A percentile compares a stretch with the other conserved stretches of the same genome.
Evolutionary conservation across 352 stramenopile genomes (phyloP).

Genomic region (Nothophytophthora sp.): DNA sequence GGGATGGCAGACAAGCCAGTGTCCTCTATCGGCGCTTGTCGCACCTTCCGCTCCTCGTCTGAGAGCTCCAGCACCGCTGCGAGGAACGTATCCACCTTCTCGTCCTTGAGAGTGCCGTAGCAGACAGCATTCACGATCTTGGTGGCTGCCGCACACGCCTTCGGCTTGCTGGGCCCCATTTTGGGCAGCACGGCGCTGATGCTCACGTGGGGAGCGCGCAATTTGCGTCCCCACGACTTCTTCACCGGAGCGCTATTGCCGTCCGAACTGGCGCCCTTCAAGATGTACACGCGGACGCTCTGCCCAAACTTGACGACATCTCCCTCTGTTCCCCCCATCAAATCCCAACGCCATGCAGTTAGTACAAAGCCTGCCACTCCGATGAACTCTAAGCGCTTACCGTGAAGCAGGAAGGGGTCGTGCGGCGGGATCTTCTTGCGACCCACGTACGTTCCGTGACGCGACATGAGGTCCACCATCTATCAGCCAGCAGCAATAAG

Average conservation of each 20-base stretch:
- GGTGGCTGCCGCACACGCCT: conserved; percentile 51
- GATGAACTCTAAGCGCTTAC: conserved; percentile 18
- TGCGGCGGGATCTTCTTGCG: conserved; percentile 86
- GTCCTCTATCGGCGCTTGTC: too few species aligned
- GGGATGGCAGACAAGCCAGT: too few species aligned
- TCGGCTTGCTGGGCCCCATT: conserved; percentile 48
- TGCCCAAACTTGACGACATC: conserved; percentile 88
- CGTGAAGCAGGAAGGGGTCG: conserved; percentile 80
- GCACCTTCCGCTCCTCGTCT: conserved; percentile 68
- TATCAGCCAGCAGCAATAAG: conserved; percentile 21
- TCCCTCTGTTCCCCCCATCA: conserved; percentile 46
- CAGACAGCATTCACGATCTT: conserved; percentile 89
- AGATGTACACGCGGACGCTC: conserved; percentile 82
- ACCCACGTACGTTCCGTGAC: conserved; percentile 83
- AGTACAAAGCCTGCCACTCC: background rate
- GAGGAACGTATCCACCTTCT: conserved; percentile 74
- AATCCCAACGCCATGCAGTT: background rate
- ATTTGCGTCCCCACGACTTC: conserved; percentile 79
- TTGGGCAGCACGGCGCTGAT: conserved; percentile 78
- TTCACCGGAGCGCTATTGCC: conserved; percentile 74
- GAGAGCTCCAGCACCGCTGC: conserved; percentile 68
- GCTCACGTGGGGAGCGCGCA: conserved; percentile 71
- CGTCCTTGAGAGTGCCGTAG: conserved; percentile 71
- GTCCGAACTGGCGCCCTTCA: conserved; percentile 69
- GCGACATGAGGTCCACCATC: conserved; percentile 90